These are phyloP conservation scores for Phialophora chinensis DNA, from an alignment of 2,329 filamentous ascomycete genomes.

Conservation along the genomic window DNA sequence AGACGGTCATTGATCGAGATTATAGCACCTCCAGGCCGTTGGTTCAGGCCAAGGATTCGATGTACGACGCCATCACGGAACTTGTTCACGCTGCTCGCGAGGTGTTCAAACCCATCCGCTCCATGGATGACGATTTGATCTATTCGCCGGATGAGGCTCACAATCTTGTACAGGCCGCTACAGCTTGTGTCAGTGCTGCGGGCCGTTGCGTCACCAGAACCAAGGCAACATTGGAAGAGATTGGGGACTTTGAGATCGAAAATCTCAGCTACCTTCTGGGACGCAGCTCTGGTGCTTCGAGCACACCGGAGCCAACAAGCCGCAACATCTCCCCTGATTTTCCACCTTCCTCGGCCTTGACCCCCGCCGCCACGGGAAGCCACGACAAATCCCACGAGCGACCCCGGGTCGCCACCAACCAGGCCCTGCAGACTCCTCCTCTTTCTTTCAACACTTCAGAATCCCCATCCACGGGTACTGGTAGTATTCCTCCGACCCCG, in stretches of 20 bases:
- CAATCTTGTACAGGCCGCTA: slow-evolving; percentile 77
- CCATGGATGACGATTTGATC: slow-evolving; percentile 73
- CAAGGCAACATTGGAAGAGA: slow-evolving; percentile 81
- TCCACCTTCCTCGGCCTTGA: slow-evolving; percentile 4
- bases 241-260: slow-evolving; percentile 78
- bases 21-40: slow-evolving; percentile 70
- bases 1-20: slow-evolving; percentile 81
- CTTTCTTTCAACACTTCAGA: slow-evolving; percentile 27
- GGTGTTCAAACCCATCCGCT: slow-evolving; percentile 72
- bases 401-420: slow-evolving; percentile 22
- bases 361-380: slow-evolving; percentile 1
- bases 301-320: slow-evolving; percentile 57
- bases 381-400: slow-evolving; percentile 10
- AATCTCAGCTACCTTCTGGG: slow-evolving; percentile 26
- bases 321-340: slow-evolving; percentile 20
- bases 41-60: slow-evolving; percentile 70
- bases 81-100: slow-evolving; percentile 82
- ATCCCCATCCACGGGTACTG: slow-evolving; percentile 26
- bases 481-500: slow-evolving; percentile 28
- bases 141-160: slow-evolving; percentile 81
- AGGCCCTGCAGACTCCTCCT: slow-evolving; percentile 28
- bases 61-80: slow-evolving; percentile 80
- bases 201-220: slow-evolving; percentile 91
- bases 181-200: slow-evolving; percentile 84
- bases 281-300: slow-evolving; percentile 30